Percentiles rank a stretch among this genome's conserved stretches.
Conservation (phyloP, 176 grass and related monocot genomes). For the Paspalum vaginatum region DNA sequence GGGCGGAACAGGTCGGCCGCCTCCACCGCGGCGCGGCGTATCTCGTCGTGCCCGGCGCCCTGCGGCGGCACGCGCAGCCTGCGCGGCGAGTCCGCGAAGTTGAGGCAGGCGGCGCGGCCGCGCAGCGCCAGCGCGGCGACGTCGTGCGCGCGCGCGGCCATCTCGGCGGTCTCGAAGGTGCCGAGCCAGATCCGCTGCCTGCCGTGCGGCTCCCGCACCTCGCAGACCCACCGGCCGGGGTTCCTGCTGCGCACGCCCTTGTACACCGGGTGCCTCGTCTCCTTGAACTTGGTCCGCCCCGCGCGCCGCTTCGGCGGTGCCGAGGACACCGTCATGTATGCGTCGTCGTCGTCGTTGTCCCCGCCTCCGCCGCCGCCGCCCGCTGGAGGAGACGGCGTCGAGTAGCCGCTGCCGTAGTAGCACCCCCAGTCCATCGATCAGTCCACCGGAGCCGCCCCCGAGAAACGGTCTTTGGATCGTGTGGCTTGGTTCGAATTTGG, state of each 20-base stretch:
- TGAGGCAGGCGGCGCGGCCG: slow-evolving; percentile 70
- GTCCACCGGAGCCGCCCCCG: too few relatives aligned
- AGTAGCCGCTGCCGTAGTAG: slow-evolving; percentile 20
- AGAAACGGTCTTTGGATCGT: not conserved
- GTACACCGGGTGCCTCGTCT: slow-evolving; percentile 83
- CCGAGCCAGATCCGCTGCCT: slow-evolving; percentile 72
- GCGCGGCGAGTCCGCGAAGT: slow-evolving; percentile 76
- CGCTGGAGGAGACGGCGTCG: slow-evolving; percentile 8
- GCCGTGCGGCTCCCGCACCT: slow-evolving; percentile 70
- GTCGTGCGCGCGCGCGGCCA: slow-evolving; percentile 87
- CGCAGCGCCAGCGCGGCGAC: slow-evolving; percentile 77
- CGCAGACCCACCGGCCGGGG: slow-evolving; percentile 75
- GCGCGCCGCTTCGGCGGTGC: slow-evolving; percentile 69
- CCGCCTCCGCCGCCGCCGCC: not conserved
- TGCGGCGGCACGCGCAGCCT: slow-evolving; percentile 50
- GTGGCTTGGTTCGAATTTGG: slow-evolving; percentile 9
- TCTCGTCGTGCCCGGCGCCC: slow-evolving; percentile 50
- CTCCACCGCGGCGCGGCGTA: slow-evolving; percentile 64
- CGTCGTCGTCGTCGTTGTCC: slow-evolving; percentile 33
- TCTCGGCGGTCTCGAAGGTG: slow-evolving; percentile 81
- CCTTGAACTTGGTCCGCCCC: slow-evolving; percentile 74
- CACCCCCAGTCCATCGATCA: slow-evolving; percentile 20
- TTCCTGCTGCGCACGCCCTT: slow-evolving; percentile 68
- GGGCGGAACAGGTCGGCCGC: slow-evolving; percentile 59
- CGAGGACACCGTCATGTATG: slow-evolving; percentile 66